Base-by-base conservation (phyloP, 345 rosid species). In the Citrus unshiu region DNA sequence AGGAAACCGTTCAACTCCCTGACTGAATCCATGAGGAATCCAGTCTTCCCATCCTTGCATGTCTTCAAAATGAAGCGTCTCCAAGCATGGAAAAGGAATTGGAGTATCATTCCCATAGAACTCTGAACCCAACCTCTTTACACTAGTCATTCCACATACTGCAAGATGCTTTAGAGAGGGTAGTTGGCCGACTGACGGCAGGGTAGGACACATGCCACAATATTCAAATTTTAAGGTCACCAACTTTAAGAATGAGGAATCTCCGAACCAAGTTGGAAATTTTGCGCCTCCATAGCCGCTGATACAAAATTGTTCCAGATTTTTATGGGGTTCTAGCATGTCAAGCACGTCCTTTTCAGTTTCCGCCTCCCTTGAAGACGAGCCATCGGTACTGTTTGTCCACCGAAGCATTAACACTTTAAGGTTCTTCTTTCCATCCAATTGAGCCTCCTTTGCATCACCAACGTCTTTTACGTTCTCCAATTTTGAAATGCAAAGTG, bases 381-480 rank as follows among this genome's bases (percentile, higher is more conserved):
- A 43, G 0, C 16, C 51, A 43, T 30, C 1, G 6, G 32, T 4
- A 3, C 10, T 7, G 6, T 0, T 0, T 54, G 30, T 40, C 81
- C 81, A 79, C 16, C 5, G 22, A 12, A 72, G 35, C n/a, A 22
- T 43, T 72, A 89, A 40, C 34, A 24, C 71, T 35, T 77, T 75
- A 62, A 87, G 85, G 64, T 80, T 22, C 49, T 18, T 32, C 77
- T 84, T 86, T 30, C 74, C 54, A 39, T 73, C 76, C 43, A 84
- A 16, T 21, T 77, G 51, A 71, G 83, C 84, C 4, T 73, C 79
- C 58, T 34, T 76, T 25, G 87, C 81, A 65, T 54, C 49, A 12
- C 12, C 18, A 27, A 7, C 24, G 46, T 49, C 6, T 7, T 35
- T 19, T 65, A 79, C 63, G 2, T 72, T 79, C n/a, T 64, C 49